A percentile compares a stretch with the other conserved stretches of the same genome.
These are phyloP conservation scores for Nasturtium officinale DNA, from an alignment of 345 rosid species.

Conservation along the genomic window DNA sequence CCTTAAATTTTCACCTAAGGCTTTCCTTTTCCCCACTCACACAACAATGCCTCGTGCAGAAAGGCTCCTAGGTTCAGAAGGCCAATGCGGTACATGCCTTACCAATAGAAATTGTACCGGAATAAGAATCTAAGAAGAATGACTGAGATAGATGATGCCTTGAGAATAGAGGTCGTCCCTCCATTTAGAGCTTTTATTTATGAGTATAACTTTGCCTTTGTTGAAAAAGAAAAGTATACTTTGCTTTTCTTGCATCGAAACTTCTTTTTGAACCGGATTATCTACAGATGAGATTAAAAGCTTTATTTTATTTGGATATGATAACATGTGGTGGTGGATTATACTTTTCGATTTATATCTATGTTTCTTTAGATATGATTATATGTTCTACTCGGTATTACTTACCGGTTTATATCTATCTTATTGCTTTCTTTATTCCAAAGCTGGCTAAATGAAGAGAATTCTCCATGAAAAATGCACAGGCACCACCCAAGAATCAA, in stretches of 20 bases:
- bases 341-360: not conserved
- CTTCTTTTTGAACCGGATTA: not conserved
- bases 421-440: not conserved
- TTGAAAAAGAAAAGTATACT: no score
- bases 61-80: conserved; percentile 86
- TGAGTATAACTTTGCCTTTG: no score
- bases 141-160: conserved; percentile 16
- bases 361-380: not conserved
- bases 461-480: not conserved
- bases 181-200: conserved; percentile 3
- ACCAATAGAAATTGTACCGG: conserved; percentile 48
- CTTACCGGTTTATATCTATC: not conserved
- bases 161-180: conserved; percentile 19
- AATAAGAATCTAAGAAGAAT: conserved; percentile 7
- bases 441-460: not conserved
- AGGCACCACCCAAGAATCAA: not conserved
- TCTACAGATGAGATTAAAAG: not conserved
- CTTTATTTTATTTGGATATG: not conserved
- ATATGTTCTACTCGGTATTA: not conserved
- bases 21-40: not conserved
- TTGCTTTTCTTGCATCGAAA: conserved; percentile 5
- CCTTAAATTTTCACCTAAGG: not conserved
- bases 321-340: not conserved
- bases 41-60: conserved; percentile 51
- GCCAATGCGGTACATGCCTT: conserved; percentile 86